phyloP scores from a whole-genome alignment of 2,329 filamentous ascomycete genomes.

The Scedosporium apiospermum region DNA sequence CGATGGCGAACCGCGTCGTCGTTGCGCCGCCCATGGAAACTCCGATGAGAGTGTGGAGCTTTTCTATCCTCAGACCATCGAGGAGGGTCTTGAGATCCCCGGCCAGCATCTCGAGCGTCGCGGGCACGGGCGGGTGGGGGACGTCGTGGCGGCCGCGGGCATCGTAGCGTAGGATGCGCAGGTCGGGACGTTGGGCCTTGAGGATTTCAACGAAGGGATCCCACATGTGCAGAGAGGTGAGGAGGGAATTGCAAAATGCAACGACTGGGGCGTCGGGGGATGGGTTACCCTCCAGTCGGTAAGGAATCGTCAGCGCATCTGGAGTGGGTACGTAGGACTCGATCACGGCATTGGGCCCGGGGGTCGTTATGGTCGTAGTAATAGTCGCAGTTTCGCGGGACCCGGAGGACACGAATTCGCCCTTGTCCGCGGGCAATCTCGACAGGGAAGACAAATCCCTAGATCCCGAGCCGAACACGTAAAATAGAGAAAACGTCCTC shows the following conservation, averaged over 20 bases:
- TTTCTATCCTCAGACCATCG: slow-evolving; percentile 57
- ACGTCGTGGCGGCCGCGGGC: slow-evolving; percentile 56
- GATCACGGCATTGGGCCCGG: slow-evolving; percentile 41
- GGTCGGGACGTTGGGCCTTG: slow-evolving; percentile 46
- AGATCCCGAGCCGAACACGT: slow-evolving; percentile 68
- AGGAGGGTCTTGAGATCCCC: slow-evolving; percentile 59
- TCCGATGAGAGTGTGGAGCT: slow-evolving; percentile 59
- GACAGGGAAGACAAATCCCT: slow-evolving; percentile 55
- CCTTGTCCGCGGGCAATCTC: slow-evolving; percentile 31
- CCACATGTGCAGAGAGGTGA: slow-evolving; percentile 75
- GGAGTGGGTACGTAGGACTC: slow-evolving; percentile 57
- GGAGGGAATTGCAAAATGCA: slow-evolving; percentile 70
- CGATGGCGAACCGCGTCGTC: slow-evolving; percentile 61
- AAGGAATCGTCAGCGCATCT: slow-evolving; percentile 62
- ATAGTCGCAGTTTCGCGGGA: background rate
- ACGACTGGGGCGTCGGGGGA: slow-evolving; percentile 60
- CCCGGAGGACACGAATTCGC: slow-evolving; percentile 36
- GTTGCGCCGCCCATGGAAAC: slow-evolving; percentile 79
- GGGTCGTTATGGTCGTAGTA: slow-evolving; percentile 41
- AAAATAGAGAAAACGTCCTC: slow-evolving; percentile 62
- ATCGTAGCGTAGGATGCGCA: slow-evolving; percentile 70
- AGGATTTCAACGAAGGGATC: slow-evolving; percentile 60
- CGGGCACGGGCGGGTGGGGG: slow-evolving; percentile 36
- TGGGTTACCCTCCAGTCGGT: slow-evolving; percentile 64
- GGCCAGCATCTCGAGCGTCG: slow-evolving; percentile 56